These are phyloP conservation scores for Linnemannia zychae DNA, from an alignment of 192 early-diverging fungal species.

Conservation along the genomic window DNA sequence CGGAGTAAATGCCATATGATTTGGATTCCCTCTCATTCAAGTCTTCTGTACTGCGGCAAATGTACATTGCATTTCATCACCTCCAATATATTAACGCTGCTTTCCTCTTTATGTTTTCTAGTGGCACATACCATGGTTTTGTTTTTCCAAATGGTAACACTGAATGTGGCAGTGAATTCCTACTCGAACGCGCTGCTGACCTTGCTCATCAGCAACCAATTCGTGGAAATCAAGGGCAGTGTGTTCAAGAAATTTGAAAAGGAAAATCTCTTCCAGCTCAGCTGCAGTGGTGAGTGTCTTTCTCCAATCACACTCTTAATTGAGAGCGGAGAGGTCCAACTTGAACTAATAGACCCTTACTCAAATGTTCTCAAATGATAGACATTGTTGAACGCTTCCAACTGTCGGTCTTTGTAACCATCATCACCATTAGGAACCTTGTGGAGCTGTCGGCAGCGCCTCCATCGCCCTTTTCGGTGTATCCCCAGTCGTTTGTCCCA, in stretches of 20 bases:
- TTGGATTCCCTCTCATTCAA: not conserved
- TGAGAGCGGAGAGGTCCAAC: not conserved
- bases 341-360: not conserved
- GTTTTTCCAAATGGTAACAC: slow-evolving; percentile 95
- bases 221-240: slow-evolving; percentile 97
- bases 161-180: slow-evolving; percentile 97
- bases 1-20: not conserved
- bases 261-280: slow-evolving; percentile 96
- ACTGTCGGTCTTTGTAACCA: slow-evolving; percentile 85
- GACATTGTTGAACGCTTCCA: slow-evolving; percentile 98
- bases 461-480: slow-evolving; percentile 69
- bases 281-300: slow-evolving; percentile 83
- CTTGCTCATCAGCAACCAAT: slow-evolving; percentile 96
- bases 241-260: slow-evolving; percentile 98
- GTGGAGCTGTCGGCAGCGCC: slow-evolving; percentile 86
- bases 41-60: not conserved
- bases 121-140: slow-evolving; percentile 90
- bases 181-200: slow-evolving; percentile 95
- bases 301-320: not conserved
- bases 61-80: slow-evolving; percentile 1
- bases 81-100: not conserved
- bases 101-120: slow-evolving; percentile 13
- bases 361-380: slow-evolving; percentile 24
- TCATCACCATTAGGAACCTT: slow-evolving; percentile 92
- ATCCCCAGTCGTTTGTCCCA: slow-evolving; percentile 73